Base-by-base conservation (phyloP, 179 eudicot genomes). In the Spinacia oleracea region DNA sequence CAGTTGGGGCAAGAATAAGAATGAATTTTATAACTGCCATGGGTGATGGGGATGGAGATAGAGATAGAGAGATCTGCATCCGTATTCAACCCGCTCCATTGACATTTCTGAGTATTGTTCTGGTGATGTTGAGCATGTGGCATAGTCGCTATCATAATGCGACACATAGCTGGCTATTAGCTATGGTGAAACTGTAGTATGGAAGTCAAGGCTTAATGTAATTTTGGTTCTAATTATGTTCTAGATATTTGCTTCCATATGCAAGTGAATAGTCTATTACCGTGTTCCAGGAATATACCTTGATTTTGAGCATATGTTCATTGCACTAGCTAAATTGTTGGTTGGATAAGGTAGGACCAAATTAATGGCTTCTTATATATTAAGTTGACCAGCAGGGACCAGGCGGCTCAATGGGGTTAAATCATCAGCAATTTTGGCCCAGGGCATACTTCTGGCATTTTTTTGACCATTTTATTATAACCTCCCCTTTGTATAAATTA, bases 341-440 rank as follows among this genome's bases (percentile, higher is more conserved):
- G 77, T 58, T 72, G 71, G 43, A 76, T 38, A 70, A 76, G 77
- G 73, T 63, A 32, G 83, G 70, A 43, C 71, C 23, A 42, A 69
- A 11, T 16, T 29, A 20, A 70, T 31, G 8, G 73, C 70, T 67
- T 21, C 9, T 72, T 62, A 72, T 2, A 51, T 14, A 20, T 67
- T 53, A 69, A 70, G 40, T 74, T 79, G 85, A 70, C 77, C 75
- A 75, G 82, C 68, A 79, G 53, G 67, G 32, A 32, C 42, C 14
- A 79, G 82, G 82, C 85, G 79, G 85, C 85, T 46, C 32, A 79
- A 45, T 34, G 10, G 32, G 27, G 9, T 14, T 18, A 35, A 27
- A 58, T 50, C 18, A 66, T 56, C 77, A 42, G 27, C 71, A 74
- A 62, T 8, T 46, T 78, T 78, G 85, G 73, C 77, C 18, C n/a